Base-by-base conservation (phyloP, 2,329 filamentous ascomycete genomes). In the Fusarium buxicola region DNA sequence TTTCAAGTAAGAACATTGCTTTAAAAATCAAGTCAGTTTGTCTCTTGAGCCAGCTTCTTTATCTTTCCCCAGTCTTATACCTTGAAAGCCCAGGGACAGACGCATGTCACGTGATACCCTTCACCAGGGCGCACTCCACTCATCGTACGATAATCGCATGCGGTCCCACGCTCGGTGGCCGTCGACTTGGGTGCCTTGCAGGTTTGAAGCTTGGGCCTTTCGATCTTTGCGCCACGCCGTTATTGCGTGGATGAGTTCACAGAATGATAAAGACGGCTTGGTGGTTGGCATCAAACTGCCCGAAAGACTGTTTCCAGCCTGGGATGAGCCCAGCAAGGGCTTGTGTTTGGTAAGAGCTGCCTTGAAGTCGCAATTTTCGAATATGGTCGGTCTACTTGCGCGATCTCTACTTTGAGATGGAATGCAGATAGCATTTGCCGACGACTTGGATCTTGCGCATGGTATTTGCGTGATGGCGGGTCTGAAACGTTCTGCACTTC, bases 61-160 rank as follows among this genome's bases (percentile, higher is more conserved):
- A 6, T 24, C 11, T 0, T 16, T 15, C 13, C 13, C 25, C 18
- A 27, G 1, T 2, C 15, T 2, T 7, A 12, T 35, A 7, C 8
- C 5, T 1, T 5, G 28, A 40, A 49, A 24, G 8, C 0, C 2
- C 15, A 15, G 2, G 7, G 11, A 35, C 10, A 12, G 27, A 25
- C 5, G 1, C 1, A 0, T 1, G 2, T 57, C 64, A 67, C 64
- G 64, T 67, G 64, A 67, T 40, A 50, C 55, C 63, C 63, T 31
- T 65, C n/a, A 28, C 35, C 47, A 30, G 32, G 31, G 15, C 30
- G 32, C 64, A 65, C 64, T 43, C 64, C 64, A 67, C 64, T 63
- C 57, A 67, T 67, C 64, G 57, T 67, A 67, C 64, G 64, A 67
- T 65, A 60, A 61, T 48, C 44, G 62, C 63, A 66, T 64, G 40